Evolutionary conservation across 352 stramenopile species (phyloP).

Genomic region (Phytophthora aleatoria): DNA sequence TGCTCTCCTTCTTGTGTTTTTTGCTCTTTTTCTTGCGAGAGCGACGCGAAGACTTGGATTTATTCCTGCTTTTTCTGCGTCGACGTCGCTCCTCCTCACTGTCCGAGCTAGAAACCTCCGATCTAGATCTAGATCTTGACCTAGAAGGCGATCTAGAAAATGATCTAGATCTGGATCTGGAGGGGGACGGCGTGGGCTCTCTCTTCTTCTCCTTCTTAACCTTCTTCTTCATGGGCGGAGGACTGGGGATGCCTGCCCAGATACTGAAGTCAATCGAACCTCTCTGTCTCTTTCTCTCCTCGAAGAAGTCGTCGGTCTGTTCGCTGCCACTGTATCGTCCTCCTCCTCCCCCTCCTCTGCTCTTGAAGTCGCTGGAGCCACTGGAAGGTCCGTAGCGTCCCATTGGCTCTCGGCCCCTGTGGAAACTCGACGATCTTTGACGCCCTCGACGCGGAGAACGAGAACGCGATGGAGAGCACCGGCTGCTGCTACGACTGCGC

Average conservation of each 20-base stretch:
- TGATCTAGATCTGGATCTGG: slow-evolving; percentile 20
- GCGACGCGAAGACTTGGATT: slow-evolving; percentile 36
- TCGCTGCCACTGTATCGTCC: slow-evolving; percentile 28
- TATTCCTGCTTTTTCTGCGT: slow-evolving; percentile 44
- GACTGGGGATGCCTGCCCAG: slow-evolving; percentile 76
- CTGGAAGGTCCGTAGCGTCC: slow-evolving; percentile 34
- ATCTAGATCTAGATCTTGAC: slow-evolving; percentile 28
- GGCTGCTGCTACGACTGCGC: slow-evolving; percentile 28
- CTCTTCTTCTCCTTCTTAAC: slow-evolving; percentile 49
- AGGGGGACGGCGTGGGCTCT: slow-evolving; percentile 12
- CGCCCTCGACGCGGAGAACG: slow-evolving; percentile 33
- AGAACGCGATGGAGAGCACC: slow-evolving; percentile 22
- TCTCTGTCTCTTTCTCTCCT: slow-evolving; percentile 70
- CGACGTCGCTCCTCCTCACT: slow-evolving; percentile 40
- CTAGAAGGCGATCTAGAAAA: slow-evolving; percentile 10
- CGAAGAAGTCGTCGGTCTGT: slow-evolving; percentile 73
- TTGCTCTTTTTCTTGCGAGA: slow-evolving; percentile 51
- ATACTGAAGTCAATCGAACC: slow-evolving; percentile 71
- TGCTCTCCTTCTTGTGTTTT: slow-evolving; percentile 42
- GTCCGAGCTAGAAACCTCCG: slow-evolving; percentile 34
- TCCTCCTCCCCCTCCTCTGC: slow-evolving; percentile 12
- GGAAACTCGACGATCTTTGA: slow-evolving; percentile 27
- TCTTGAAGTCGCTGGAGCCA: slow-evolving; percentile 25
- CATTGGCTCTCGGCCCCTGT: slow-evolving; percentile 28
- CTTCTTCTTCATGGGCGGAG: slow-evolving; percentile 54